Base-by-base conservation (phyloP, 352 stramenopile genomes). In the Pythium biforme region DNA sequence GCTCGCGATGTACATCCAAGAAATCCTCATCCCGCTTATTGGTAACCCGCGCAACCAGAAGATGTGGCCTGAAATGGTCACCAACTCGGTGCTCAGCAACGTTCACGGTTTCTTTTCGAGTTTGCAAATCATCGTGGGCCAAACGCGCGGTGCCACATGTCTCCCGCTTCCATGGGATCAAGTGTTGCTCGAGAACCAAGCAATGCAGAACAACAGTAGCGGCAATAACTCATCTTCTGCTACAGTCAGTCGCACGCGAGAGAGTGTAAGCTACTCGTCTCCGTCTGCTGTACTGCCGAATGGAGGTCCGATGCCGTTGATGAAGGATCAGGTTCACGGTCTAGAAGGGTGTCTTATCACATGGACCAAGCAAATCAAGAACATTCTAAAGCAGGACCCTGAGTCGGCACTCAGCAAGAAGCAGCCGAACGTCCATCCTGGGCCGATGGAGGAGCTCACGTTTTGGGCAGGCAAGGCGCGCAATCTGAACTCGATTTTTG, bases 291-390 rank as follows among this genome's bases (percentile, higher is more conserved):
- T 22, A 19, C 31, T 47, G 17, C 25, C 20, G 37, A 43, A 43
- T 45, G n/a, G 40, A 54, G 31, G 19, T 41, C 31, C 25, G 57
- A 61, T 27, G 20, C 41, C 60, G 12, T 66, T 85, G 15, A 65
- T 84, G 25, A 96, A 94, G 49, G 85, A 96, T 55, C 78, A 91
- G 49, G 77, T 96, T 23, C 88, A 96, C 51, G 77, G 80, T 1
- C 76, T 98, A 3, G 92, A 98, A 68, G 82, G 85, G 3, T 91
- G 82, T 23, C 65, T 98, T 0, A 98, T 98, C 58, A 97, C 86
- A 1, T 98, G 92, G 92, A 97, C 92, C 1, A 97, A 97, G 61
- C 92, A 98, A 74, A 97, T 98, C 66, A 97, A 97, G 60, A 91
- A 92, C 64, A 94, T 98, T 19, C 57, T 98, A 1, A 95, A 94